Conservation (phyloP, 2,329 filamentous ascomycete genomes). For the Trichoderma citrinoviride region DNA sequence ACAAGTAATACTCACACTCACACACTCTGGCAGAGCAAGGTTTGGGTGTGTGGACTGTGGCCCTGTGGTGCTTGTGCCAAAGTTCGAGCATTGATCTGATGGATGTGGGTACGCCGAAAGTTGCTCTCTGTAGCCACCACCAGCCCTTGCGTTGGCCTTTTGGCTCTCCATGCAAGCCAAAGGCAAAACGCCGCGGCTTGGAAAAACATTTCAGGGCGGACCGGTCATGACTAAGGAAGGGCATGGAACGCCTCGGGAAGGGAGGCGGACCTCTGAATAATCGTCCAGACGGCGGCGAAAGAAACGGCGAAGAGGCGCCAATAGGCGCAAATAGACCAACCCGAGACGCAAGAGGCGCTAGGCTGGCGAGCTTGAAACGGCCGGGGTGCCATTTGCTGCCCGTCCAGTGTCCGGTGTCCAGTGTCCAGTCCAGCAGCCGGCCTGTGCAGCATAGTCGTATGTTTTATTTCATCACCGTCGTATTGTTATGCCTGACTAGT, state of each 20-base stretch:
- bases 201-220: background rate
- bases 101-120: conserved; percentile 13
- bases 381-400: background rate
- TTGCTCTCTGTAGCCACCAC: background rate
- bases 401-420: background rate
- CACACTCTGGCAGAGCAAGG: too few species aligned
- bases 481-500: background rate
- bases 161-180: background rate
- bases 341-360: too few species aligned
- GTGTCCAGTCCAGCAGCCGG: background rate
- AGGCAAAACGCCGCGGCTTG: conserved; percentile 1
- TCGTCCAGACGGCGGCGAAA: background rate
- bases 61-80: too few species aligned
- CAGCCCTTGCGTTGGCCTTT: conserved; percentile 13
- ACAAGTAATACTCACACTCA: too few species aligned
- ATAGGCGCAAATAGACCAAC: too few species aligned
- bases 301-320: background rate
- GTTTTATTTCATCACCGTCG: conserved; percentile 11
- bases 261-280: conserved; percentile 2
- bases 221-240: conserved; percentile 10
- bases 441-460: conserved; percentile 1
- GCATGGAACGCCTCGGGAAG: conserved; percentile 7
- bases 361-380: background rate
- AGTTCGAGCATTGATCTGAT: too few species aligned
- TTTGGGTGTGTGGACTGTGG: too few species aligned